Evolutionary conservation across 2,329 filamentous ascomycete genomes (phyloP), one percentile per base, ranked within the genome.

Genomic region (Zymoseptoria crescenta): DNA sequence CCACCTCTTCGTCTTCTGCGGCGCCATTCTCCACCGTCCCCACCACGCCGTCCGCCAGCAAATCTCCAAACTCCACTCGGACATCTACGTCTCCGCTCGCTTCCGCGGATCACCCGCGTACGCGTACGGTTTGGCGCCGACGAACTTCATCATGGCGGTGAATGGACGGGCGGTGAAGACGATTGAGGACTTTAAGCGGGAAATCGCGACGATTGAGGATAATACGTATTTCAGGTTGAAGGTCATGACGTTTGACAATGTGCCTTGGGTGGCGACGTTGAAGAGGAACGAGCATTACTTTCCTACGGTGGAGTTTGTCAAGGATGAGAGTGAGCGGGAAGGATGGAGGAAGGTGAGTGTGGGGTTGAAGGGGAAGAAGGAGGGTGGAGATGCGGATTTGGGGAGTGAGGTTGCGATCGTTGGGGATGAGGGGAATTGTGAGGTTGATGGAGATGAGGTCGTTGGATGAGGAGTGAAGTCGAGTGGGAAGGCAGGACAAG

Each of bases 221-320:
- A 99, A 99, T 71, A 96, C 91, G 1, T 99, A 99, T 76, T 99
- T 99, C 85, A 87, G 94, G 19, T 81, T 99, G 56, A 92, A 93
- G 74, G 91, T 94, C n/a, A 91, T 97, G 74, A 97, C 94, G 0
- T 99, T 99, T 70, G 94, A 99, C 74, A 96, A 95, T 69, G 91
- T 99, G 8, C 93, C 93, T 3, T 99, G 94, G 91, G 91, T 99
- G n/a, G 90, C 95, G 48, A 99, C 94, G 8, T 96, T 99, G 89
- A 99, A 99, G 85, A 97, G 97, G 83, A 96, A 96, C 68, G 93
- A 99, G 72, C 94, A 99, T 75, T 99, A 99, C 74, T 87, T 87
- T 76, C 83, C 84, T 2, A 87, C 85, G 61, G 81, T 85, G 29
- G 84, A 87, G 72, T 86, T 85, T 61, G 69, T 83, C 56, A 86